Base-by-base conservation (phyloP, 2,329 filamentous ascomycete genomes). In the Penicillium olsonii region DNA sequence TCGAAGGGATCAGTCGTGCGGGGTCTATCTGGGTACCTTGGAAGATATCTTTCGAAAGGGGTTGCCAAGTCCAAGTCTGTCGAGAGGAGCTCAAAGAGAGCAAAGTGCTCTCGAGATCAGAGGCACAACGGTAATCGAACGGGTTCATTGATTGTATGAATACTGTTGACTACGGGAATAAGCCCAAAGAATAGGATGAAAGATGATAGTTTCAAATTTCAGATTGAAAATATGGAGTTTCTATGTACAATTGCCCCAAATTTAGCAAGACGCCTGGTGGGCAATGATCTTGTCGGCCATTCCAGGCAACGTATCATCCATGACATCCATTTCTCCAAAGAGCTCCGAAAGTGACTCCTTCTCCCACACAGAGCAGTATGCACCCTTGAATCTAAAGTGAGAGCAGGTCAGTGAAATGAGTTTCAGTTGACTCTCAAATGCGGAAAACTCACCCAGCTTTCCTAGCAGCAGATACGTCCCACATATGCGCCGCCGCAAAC, bases 401-500 rank as follows among this genome's bases (percentile, higher is more conserved):
- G 1, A 11, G 24, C 34, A 1, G 39, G 43, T 31, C 45, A 40
- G 15, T 14, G 24, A 29, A 1, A 2, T 5, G 3, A 15, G 14
- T 20, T 9, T 3, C 12, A 33, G 14, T 17, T 35, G n/a, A 15
- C 7, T 31, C 12, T n/a, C 18, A 11, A 37, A 10, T 12, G 27
- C 14, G 17, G 20, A 15, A 27, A 3, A 56, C 56, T 48, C 52
- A 66, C 62, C 62, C 63, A 49, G 55, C 52, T 17, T 48, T 52
- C 12, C 59, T 51, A 10, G 63, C 62, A 18, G 62, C 62, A 40
- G 62, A 63, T 14, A 61, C 63, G 54, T 66, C 62, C 63, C 63
- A 66, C 61, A 64, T 61, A 54, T 66, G 63, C 24, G 58, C 63
- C 2, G 63, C 64, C 27, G 64, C 64, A 59, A 66, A 66, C 64